Conservation (phyloP, 495 filamentous ascomycete species). For the Podospora pseudoanserina region DNA sequence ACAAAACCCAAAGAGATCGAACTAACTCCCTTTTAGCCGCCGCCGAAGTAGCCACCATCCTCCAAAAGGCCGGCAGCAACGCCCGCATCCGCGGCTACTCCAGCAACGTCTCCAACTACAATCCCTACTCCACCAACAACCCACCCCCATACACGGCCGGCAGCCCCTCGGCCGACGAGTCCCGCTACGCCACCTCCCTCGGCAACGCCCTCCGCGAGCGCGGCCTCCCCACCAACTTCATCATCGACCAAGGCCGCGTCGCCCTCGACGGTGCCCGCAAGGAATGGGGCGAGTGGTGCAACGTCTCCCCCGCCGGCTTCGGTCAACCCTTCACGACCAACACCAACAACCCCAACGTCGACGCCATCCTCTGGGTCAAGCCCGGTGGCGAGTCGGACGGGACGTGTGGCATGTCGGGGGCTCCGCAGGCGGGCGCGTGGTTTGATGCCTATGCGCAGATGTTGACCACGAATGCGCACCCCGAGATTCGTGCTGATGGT, state of each 20-base stretch:
- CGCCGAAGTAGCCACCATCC: conserved; percentile 48
- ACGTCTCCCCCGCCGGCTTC: conserved; percentile 63
- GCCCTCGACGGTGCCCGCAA: conserved; percentile 53
- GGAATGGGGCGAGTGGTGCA: conserved; percentile 73
- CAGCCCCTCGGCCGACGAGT: conserved; percentile 54
- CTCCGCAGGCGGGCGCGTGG: conserved; percentile 66
- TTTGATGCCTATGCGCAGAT: conserved; percentile 68
- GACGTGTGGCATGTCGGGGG: conserved; percentile 56
- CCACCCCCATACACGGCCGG: conserved; percentile 38
- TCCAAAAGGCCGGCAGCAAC: conserved; percentile 49
- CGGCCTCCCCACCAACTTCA: conserved; percentile 65
- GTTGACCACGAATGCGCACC: conserved; percentile 53
- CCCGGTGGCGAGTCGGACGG: conserved; percentile 74
- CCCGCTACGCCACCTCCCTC: conserved; percentile 60
- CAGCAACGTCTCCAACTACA: conserved; percentile 75
- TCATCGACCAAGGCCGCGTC: conserved; percentile 44
- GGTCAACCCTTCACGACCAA: conserved; percentile 58
- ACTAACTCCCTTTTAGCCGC: conserved; percentile 33
- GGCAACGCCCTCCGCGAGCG: conserved; percentile 50
- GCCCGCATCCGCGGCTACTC: conserved; percentile 57
- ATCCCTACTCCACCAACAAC: conserved; percentile 45
- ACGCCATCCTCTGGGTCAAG: conserved; percentile 76
- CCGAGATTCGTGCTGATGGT: not conserved
- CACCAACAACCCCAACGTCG: conserved; percentile 55
- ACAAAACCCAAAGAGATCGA: not conserved